These are phyloP conservation scores for Peniophora sp. DNA, from an alignment of 1,284 basidiomycete species.

Conservation along the genomic window DNA sequence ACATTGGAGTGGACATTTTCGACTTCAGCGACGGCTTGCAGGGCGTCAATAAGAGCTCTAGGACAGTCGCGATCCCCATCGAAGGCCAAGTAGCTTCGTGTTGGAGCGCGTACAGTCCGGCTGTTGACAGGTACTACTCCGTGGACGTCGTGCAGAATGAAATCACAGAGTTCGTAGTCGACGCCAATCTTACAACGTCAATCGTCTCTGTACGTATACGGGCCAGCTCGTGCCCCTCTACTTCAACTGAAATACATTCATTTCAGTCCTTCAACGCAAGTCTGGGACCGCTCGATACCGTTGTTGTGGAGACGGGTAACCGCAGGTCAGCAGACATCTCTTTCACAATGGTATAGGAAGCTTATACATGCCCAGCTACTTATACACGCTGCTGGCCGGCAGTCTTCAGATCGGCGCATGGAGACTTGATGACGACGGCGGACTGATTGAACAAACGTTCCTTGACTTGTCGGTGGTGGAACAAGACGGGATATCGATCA, in stretches of 20 bases:
- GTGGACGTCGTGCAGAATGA: conserved; percentile 34
- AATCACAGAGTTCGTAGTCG: conserved; percentile 40
- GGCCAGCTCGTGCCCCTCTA: no score
- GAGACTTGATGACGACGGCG: neutral
- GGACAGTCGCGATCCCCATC: conserved; percentile 26
- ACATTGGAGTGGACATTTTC: conserved; percentile 32
- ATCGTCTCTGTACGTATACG: conserved; percentile 25
- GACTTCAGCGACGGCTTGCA: conserved; percentile 22
- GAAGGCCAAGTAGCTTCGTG: conserved; percentile 36
- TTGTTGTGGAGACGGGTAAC: conserved; percentile 26
- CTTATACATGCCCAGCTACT: conserved; percentile 6
- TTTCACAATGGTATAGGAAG: no score
- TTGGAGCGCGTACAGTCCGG: conserved; percentile 37
- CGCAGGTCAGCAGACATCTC: conserved; percentile 30
- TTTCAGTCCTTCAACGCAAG: conserved; percentile 20
- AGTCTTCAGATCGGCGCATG: neutral
- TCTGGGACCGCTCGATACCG: conserved; percentile 31
- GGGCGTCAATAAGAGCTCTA: conserved; percentile 3
- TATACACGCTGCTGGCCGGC: neutral
- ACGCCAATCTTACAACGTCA: conserved; percentile 32
- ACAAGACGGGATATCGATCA: neutral
- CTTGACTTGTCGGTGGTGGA: neutral
- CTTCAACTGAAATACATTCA: no score
- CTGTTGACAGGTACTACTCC: conserved; percentile 42
- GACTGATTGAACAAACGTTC: neutral